Evolutionary conservation across 2,329 filamentous ascomycete species (phyloP).

Genomic region (Stachybotrys chartarum): DNA sequence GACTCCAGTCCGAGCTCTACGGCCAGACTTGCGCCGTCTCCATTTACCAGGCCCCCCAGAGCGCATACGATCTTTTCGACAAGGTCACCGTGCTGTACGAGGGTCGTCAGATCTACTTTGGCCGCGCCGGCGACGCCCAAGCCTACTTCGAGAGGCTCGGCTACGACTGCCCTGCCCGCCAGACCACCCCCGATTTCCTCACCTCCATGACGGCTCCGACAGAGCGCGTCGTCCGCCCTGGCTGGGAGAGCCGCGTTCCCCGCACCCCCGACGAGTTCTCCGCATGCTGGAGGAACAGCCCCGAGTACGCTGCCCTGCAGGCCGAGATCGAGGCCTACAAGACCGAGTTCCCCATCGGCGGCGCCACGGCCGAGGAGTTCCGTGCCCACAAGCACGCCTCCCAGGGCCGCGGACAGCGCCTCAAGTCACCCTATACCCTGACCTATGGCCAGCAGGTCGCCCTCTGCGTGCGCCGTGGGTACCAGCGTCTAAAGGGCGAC

Average conservation of each 20-base stretch:
- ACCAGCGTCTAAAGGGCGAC: constrained; percentile 29
- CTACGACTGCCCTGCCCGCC: constrained; percentile 54
- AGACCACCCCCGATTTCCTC: constrained; percentile 59
- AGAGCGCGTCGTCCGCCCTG: constrained; percentile 24
- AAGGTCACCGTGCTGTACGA: constrained; percentile 62
- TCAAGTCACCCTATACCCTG: constrained; percentile 41
- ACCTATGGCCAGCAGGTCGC: constrained; percentile 37
- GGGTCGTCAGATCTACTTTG: constrained; percentile 61
- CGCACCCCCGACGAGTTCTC: constrained; percentile 31
- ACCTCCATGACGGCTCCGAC: constrained; percentile 42
- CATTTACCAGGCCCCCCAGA: constrained; percentile 57
- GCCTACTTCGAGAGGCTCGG: constrained; percentile 56
- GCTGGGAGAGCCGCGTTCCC: constrained; percentile 24
- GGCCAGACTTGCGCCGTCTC: constrained; percentile 17
- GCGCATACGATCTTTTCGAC: constrained; percentile 56
- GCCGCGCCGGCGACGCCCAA: constrained; percentile 47
- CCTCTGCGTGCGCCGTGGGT: constrained; percentile 33
- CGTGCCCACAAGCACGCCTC: constrained; percentile 15
- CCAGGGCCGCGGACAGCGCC: constrained; percentile 28
- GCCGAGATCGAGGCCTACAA: constrained; percentile 24
- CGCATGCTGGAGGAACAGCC: constrained; percentile 22
- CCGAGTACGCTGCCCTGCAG: constrained; percentile 8
- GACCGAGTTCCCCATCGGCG: constrained; percentile 15
- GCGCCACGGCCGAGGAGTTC: constrained; percentile 15
- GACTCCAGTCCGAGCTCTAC: constrained; percentile 17